Conservation (phyloP, 2,329 filamentous ascomycete species). For the Teratosphaeria nubilosa region DNA sequence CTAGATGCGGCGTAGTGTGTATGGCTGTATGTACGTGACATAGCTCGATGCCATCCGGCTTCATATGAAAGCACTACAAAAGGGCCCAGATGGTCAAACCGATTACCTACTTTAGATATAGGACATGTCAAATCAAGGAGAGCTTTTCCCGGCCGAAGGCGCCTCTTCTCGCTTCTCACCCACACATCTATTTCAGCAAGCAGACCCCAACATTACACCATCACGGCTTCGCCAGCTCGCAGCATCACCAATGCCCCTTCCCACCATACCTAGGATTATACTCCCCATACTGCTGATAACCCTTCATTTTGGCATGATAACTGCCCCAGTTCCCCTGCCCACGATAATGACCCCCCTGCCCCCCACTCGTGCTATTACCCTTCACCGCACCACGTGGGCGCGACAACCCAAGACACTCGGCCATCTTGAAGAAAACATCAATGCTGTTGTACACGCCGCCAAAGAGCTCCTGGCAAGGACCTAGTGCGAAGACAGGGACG, state of each 20-base stretch:
- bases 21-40: not conserved
- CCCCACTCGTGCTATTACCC: slow-evolving; percentile 4
- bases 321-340: slow-evolving; percentile 14
- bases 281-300: slow-evolving; percentile 12
- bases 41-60: not conserved
- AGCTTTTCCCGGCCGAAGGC: too few relatives aligned
- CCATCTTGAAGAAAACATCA: slow-evolving; percentile 67
- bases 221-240: not conserved
- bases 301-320: slow-evolving; percentile 3
- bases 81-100: too few relatives aligned
- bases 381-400: slow-evolving; percentile 1
- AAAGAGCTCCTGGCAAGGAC: slow-evolving; percentile 69
- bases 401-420: slow-evolving; percentile 52
- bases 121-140: too few relatives aligned
- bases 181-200: not conserved
- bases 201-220: not conserved
- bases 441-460: slow-evolving; percentile 60
- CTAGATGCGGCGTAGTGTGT: not conserved
- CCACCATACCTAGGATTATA: slow-evolving; percentile 12
- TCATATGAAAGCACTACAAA: too few relatives aligned
- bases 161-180: too few relatives aligned
- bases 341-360: slow-evolving; percentile 7
- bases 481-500: slow-evolving; percentile 67
- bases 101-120: too few relatives aligned
- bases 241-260: not conserved